Evolutionary conservation across 768 basidiomycete species (phyloP).

Genomic region (Punctularia strigosozonata): DNA sequence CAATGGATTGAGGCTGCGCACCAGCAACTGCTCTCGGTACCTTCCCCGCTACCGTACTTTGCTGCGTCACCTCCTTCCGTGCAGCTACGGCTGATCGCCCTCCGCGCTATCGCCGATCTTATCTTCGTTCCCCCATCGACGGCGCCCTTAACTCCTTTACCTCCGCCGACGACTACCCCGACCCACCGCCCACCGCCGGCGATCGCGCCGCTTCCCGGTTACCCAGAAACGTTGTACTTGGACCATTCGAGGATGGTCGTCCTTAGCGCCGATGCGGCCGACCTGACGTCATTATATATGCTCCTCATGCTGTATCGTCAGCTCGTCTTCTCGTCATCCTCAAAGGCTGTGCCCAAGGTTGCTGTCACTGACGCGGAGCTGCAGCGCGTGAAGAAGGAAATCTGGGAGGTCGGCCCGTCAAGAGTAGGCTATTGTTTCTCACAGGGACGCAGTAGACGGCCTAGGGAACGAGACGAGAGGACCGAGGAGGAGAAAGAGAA

Average conservation of each 20-base stretch:
- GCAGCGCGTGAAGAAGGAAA: constrained; percentile 56
- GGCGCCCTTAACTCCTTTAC: constrained; percentile 22
- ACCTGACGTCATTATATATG: constrained; percentile 68
- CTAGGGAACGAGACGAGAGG: no score
- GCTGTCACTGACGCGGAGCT: constrained; percentile 43
- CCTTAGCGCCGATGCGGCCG: constrained; percentile 62
- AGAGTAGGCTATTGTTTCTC: constrained; percentile 51
- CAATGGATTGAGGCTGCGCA: constrained; percentile 55
- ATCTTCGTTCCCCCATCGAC: constrained; percentile 43
- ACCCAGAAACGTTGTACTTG: constrained; percentile 74
- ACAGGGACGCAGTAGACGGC: no score
- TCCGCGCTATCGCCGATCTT: constrained; percentile 53
- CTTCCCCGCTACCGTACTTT: constrained; percentile 29
- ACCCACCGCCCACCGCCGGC: constrained; percentile 13
- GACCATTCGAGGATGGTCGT: constrained; percentile 59
- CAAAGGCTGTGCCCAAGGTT: constrained; percentile 17
- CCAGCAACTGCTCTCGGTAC: constrained; percentile 26
- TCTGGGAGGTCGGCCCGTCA: constrained; percentile 54
- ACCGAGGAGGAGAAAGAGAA: constrained; percentile 6
- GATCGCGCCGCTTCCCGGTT: constrained; percentile 27
- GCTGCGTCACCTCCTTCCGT: constrained; percentile 24
- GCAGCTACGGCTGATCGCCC: constrained; percentile 21
- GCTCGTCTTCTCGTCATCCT: constrained; percentile 38
- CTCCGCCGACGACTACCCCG: constrained; percentile 16
- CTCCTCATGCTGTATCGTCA: constrained; percentile 73